Evolutionary conservation across 1,284 basidiomycete species (phyloP), one percentile per base, ranked within the genome.

Genomic region (Austroboletus niveus): DNA sequence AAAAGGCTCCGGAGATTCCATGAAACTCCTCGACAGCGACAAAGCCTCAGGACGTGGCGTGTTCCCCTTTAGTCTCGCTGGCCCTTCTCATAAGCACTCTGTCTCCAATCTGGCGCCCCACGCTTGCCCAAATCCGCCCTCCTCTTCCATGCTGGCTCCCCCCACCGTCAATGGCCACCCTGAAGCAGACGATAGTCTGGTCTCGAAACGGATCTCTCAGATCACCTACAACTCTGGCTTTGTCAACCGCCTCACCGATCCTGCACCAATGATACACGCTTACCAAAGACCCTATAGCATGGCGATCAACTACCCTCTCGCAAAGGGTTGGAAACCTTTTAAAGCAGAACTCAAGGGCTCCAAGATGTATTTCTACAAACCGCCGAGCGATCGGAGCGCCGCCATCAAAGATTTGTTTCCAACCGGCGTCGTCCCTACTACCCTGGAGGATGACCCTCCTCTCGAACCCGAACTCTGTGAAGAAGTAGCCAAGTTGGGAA

Each of bases 361-460:
- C 12, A 92, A 92, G 65, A 60, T 93, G 47, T 85, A 87, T 65
- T 87, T 92, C 59, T 91, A 88, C 65, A 92, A 93, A 62, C 82
- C 87, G 0, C 87, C 90, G 0, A 73, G 77, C 35, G 90, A 92
- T 58, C 74, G 84, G 42, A 72, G 69, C 30, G 70, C 75, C 2
- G 83, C 76, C 2, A 75, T 91, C 45, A 86, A 84, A 61, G 85
- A 86, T 15, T 69, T 92, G 27, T 92, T 93, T 62, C 85, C 87
- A 8, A 77, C 77, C 0, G 80, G 74, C 4, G 66, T 87, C 9
- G 79, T 87, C 0, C 76, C 81, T 0, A 73, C 77, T 0, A 68
- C 72, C 8, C 69, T 76, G 40, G 78, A 82, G 45, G 80, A 78
- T 14, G 77, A 75, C 5, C 63, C 68, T 1, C 53, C 61, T 24